These are phyloP conservation scores for Gilbertella persicaria DNA, from an alignment of 371 early-diverging fungal species.

Conservation along the genomic window DNA sequence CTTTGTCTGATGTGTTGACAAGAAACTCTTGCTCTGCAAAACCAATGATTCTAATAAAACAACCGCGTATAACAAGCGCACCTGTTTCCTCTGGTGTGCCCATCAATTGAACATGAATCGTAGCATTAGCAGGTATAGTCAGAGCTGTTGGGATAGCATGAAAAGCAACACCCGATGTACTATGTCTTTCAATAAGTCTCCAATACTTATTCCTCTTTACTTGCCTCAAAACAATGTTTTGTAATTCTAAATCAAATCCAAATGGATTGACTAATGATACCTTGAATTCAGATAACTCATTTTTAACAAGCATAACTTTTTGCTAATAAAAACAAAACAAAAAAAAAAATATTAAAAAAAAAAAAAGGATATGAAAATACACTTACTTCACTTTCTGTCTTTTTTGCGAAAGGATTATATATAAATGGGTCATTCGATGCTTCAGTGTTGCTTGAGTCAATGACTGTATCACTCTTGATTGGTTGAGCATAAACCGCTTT, in stretches of 20 bases:
- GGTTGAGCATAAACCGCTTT: slow-evolving; percentile 34
- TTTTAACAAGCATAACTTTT: slow-evolving; percentile 55
- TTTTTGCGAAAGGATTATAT: slow-evolving; percentile 73
- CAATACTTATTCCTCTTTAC: background rate
- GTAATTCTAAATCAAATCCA: slow-evolving; percentile 77
- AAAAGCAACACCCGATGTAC: slow-evolving; percentile 67
- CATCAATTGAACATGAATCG: slow-evolving; percentile 58
- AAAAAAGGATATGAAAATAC: slow-evolving; percentile 2
- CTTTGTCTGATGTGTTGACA: slow-evolving; percentile 41
- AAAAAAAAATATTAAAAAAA: no score
- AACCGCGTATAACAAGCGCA: slow-evolving; percentile 65
- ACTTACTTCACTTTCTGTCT: slow-evolving; percentile 38
- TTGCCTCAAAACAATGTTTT: slow-evolving; percentile 64
- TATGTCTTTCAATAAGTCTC: no score
- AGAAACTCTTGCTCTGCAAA: slow-evolving; percentile 73
- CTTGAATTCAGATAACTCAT: slow-evolving; percentile 71
- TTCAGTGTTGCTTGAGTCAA: background rate
- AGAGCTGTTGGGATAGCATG: slow-evolving; percentile 58
- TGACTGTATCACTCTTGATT: slow-evolving; percentile 8
- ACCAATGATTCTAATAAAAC: slow-evolving; percentile 68
- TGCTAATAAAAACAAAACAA: slow-evolving; percentile 13
- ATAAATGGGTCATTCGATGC: slow-evolving; percentile 63
- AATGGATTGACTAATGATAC: slow-evolving; percentile 77
- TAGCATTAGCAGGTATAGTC: slow-evolving; percentile 68
- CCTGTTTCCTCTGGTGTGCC: slow-evolving; percentile 68